Evolutionary conservation across 768 basidiomycete species (phyloP), one percentile per base, ranked within the genome.

Genomic region (Termitomyces sp.): DNA sequence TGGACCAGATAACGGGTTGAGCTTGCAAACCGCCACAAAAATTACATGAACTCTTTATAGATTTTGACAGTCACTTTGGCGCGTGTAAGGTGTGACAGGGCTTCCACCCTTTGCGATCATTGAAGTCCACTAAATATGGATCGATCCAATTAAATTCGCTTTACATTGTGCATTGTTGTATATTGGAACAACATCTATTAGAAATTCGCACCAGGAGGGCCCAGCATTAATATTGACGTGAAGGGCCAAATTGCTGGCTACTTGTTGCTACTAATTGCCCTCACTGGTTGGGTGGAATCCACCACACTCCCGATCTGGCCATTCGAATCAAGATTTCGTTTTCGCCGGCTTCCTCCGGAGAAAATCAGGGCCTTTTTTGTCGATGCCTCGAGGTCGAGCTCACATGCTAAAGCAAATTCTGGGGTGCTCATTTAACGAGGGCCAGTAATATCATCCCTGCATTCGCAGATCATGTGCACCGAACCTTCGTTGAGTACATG

Each of bases 21-120:
- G 60, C 61, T 63, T 60, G 40, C 59, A 52, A 48, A 55, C 61
- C 51, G 62, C 63, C 59, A 68, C 62, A 67, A 66, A 63, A 64
- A 66, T 57, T 59, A 43, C 10, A 61, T 57, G 46, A 66, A 70
- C 70, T 20, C n/a, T 75, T 76, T 75, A 76, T 75, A 75, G 66
- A 59, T 55, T 48, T 56, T 41, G 40, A 41, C 48, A 46, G 50
- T 50, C 50, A 40, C 51, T 38, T 36, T 6, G 20, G 57, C 58
- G 57, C 61, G 68, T 64, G 67, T 56, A 70, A 63, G 70, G 70
- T 67, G 73, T 76, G 74, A 74, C 72, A 58, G 62, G 63, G 38
- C 41, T 54, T 50, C 56, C 55, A 72, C 71, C 71, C 67, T 59
- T 63, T 69, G 67, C 69, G 63, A 68, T 69, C 65, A 69, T 61